These are phyloP conservation scores for Leishmania braziliensis DNA, from an alignment of 208 protist species.

Conservation along the genomic window DNA sequence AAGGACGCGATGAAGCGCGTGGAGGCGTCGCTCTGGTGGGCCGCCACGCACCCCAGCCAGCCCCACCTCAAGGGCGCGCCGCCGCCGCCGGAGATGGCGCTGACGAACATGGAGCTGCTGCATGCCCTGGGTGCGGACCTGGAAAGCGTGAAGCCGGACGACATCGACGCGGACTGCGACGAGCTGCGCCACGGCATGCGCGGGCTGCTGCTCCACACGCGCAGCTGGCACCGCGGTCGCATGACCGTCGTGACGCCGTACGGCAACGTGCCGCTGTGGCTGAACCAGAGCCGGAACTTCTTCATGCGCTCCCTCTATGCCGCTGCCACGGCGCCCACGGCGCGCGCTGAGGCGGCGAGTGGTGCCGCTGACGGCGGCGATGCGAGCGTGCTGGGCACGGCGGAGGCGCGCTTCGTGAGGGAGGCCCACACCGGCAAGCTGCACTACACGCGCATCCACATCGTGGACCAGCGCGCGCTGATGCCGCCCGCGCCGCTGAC, in stretches of 20 bases:
- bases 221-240: slow-evolving; percentile 17
- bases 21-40: slow-evolving; percentile 17
- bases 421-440: slow-evolving; percentile 10
- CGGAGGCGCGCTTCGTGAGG: not conserved
- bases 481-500: slow-evolving; percentile 5
- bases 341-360: not conserved
- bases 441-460: slow-evolving; percentile 21
- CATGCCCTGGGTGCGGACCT: slow-evolving; percentile 5
- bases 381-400: not conserved
- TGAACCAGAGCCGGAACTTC: slow-evolving; percentile 24
- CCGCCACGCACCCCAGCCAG: not conserved
- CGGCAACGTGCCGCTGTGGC: slow-evolving; percentile 23
- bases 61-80: not conserved
- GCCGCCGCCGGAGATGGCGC: slow-evolving; percentile 5
- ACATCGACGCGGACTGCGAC: slow-evolving; percentile 25
- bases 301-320: slow-evolving; percentile 19
- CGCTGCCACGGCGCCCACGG: not conserved
- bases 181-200: slow-evolving; percentile 30
- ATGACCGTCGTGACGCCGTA: slow-evolving; percentile 13
- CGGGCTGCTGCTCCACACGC: slow-evolving; percentile 20
- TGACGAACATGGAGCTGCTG: slow-evolving; percentile 18
- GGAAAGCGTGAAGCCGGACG: slow-evolving; percentile 6
- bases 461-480: slow-evolving; percentile 21
- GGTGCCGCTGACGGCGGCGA: not conserved
- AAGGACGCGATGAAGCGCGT: slow-evolving; percentile 18